Evolutionary conservation across 2,329 filamentous ascomycete species (phyloP).

Genomic region (Claviceps sp.): DNA sequence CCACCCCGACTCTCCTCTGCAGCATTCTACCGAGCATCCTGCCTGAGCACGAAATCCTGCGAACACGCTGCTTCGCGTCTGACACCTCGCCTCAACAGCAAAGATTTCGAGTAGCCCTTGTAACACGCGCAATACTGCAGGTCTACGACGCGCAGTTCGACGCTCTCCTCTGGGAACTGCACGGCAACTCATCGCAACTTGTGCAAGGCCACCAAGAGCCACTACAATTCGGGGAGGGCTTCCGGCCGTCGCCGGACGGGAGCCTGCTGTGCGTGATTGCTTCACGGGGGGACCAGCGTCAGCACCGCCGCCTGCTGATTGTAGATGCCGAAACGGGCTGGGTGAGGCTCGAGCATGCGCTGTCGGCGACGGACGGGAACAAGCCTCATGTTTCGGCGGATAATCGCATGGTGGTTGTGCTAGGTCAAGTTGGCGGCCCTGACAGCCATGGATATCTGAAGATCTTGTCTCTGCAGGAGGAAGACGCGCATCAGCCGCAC

Average conservation of each 20-base stretch:
- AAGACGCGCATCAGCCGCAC: background rate
- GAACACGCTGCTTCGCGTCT: conserved; percentile 2
- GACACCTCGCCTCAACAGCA: background rate
- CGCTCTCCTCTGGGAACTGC: conserved; percentile 5
- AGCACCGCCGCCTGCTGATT: conserved; percentile 2
- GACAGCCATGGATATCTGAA: conserved; percentile 1
- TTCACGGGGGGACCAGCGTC: background rate
- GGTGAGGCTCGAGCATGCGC: conserved; percentile 1
- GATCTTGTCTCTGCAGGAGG: background rate
- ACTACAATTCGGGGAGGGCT: conserved; percentile 1
- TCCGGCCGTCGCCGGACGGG: conserved; percentile 4
- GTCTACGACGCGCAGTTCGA: conserved; percentile 3
- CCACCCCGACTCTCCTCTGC: background rate
- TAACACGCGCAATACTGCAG: conserved; percentile 1
- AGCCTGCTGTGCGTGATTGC: conserved; percentile 3
- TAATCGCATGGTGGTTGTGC: conserved; percentile 2
- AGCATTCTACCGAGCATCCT: conserved; percentile 3
- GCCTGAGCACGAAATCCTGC: background rate
- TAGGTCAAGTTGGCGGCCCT: background rate
- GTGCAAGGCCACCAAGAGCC: conserved; percentile 4
- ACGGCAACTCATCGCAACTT: conserved; percentile 5
- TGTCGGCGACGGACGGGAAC: conserved; percentile 1
- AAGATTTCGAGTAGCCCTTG: background rate
- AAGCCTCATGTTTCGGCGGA: conserved; percentile 4
- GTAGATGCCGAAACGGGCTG: conserved; percentile 3